Base-by-base conservation (phyloP, 1,284 basidiomycete genomes). In the Rugosomyces carneus region DNA sequence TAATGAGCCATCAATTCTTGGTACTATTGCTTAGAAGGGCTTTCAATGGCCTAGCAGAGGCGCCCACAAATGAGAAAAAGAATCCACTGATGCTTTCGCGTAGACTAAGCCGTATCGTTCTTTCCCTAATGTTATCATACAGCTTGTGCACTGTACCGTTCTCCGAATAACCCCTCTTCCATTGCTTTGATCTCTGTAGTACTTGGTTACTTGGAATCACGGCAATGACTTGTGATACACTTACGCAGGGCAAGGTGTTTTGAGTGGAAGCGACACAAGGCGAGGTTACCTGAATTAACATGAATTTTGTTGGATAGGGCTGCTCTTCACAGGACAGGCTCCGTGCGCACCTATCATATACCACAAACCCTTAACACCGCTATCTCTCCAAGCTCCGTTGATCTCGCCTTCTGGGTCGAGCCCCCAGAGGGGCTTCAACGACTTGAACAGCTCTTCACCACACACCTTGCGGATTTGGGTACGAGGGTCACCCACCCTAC, bases 221-320 rank as follows among this genome's bases (percentile, higher is more conserved):
- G 18, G 20, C 45, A 43, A 36, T n/a, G n/a, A n/a, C n/a, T n/a
- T n/a, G n/a, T n/a, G 45, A 2, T 24, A n/a, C 6, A 70, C 76
- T 60, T 54, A 78, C 77, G 77, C n/a, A 83, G 62, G 0, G 80
- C 79, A 18, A 84, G 52, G 50, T 78, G 73, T 49, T 73, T 78
- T 1, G 77, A 76, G 54, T 78, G 68, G 61, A 79, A 76, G 2
- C 81, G 67, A 45, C 71, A 73, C 44, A 74, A 56, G 0, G 73
- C 72, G 13, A 83, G 61, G 52, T 73, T 78, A 0, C 79, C 78
- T 44, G 31, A 26, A 26, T 23, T 51, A 23, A 20, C 24, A 2
- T 15, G 19, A 9, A 5, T 13, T 13, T 23, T 2, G 36, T 37
- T 21, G 10, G 23, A 8, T n/a, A 36, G 11, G 18, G n/a, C 1